Percentiles rank a stretch among this genome's conserved stretches.
Evolutionary conservation across 352 stramenopile genomes (phyloP).

Genomic region (Globisporangium radiosum): DNA sequence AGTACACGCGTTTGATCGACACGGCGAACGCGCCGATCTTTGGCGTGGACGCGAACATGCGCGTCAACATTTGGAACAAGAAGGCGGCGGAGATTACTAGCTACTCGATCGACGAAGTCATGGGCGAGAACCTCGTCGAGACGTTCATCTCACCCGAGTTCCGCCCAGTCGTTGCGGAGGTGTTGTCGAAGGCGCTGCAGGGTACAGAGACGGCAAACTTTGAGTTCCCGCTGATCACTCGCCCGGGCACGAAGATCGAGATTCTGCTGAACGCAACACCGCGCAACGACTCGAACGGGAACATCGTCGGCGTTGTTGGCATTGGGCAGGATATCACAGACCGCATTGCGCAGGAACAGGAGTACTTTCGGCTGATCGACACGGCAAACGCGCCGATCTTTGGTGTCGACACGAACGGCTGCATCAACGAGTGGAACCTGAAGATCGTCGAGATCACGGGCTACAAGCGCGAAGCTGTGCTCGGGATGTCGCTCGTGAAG

Average conservation of each 20-base stretch:
- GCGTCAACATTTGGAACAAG: constrained; percentile 88
- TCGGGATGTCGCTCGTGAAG: constrained; percentile 68
- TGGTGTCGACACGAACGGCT: constrained; percentile 73
- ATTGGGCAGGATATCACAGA: constrained; percentile 84
- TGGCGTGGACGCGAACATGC: constrained; percentile 50
- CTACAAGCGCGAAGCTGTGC: constrained; percentile 62
- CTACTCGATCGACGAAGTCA: constrained; percentile 80
- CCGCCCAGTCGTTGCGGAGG: constrained; percentile 54
- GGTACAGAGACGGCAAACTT: constrained; percentile 86
- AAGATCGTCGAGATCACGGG: constrained; percentile 85
- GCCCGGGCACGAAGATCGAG: constrained; percentile 44
- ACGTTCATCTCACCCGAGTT: constrained; percentile 82
- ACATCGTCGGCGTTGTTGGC: constrained; percentile 81
- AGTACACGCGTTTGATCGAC: constrained; percentile 53
- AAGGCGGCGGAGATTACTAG: constrained; percentile 87
- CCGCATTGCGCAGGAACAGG: constrained; percentile 62
- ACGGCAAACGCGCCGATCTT: constrained; percentile 82
- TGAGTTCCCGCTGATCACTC: constrained; percentile 82
- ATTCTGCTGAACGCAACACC: constrained; percentile 76
- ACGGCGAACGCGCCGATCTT: constrained; percentile 69
- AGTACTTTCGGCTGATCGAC: constrained; percentile 71
- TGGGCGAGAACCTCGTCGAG: constrained; percentile 78
- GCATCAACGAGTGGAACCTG: constrained; percentile 85
- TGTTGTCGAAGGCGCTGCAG: constrained; percentile 65
- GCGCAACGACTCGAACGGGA: constrained; percentile 55